These are phyloP conservation scores for Lentinula novae-zelandiae DNA, from an alignment of 1,284 basidiomycete genomes.

Conservation along the genomic window DNA sequence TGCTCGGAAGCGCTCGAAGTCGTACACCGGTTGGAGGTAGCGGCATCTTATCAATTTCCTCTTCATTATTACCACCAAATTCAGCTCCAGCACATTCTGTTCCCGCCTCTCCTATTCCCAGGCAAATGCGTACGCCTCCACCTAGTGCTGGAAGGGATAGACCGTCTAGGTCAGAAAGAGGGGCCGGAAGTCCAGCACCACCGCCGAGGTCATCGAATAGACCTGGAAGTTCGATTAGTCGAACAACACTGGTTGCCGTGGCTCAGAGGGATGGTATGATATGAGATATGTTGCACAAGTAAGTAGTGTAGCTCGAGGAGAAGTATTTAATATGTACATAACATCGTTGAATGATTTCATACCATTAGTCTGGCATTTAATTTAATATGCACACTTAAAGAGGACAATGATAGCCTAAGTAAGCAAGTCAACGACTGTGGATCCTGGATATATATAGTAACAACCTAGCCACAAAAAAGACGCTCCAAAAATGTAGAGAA, in stretches of 20 bases:
- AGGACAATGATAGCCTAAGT: too few relatives aligned
- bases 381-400: too few relatives aligned
- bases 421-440: too few relatives aligned
- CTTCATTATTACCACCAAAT: conserved; percentile 19
- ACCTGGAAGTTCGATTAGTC: conserved; percentile 46
- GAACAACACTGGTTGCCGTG: conserved; percentile 40
- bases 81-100: conserved; percentile 21
- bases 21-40: conserved; percentile 2
- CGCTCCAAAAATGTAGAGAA: too few relatives aligned
- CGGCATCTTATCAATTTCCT: background rate
- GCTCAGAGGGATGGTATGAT: conserved; percentile 57
- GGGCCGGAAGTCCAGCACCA: conserved; percentile 27
- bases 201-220: conserved; percentile 61
- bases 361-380: too few relatives aligned
- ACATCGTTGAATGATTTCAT: too few relatives aligned
- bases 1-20: conserved; percentile 9
- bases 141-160: conserved; percentile 25
- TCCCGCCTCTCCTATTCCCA: conserved; percentile 27
- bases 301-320: background rate
- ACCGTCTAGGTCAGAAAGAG: conserved; percentile 30
- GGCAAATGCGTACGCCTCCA: conserved; percentile 26
- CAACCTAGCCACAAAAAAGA: too few relatives aligned
- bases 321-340: too few relatives aligned
- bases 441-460: too few relatives aligned
- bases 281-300: conserved; percentile 20